phyloP scores from a whole-genome alignment of 176 grass and related monocot species.

The Aegilops tauschii region DNA sequence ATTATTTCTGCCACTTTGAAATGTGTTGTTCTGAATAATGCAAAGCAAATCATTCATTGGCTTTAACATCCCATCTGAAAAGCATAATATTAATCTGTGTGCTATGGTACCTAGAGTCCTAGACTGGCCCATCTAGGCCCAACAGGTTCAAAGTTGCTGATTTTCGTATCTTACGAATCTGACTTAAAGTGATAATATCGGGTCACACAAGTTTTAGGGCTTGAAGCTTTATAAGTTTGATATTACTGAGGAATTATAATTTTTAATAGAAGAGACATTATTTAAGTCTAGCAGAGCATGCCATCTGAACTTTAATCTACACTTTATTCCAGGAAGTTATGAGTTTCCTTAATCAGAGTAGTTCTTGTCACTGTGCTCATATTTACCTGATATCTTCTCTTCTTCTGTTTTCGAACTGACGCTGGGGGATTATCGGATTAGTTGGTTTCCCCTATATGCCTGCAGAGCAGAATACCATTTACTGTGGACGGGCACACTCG shows the following conservation, averaged over 20 bases:
- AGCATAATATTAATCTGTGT: conserved; percentile 1
- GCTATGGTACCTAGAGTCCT: background rate
- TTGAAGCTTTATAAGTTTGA: background rate
- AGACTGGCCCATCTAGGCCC: background rate
- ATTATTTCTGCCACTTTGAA: too few species aligned
- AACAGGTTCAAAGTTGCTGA: background rate
- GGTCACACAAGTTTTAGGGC: background rate
- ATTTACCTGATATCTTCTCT: background rate
- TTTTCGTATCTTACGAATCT: background rate
- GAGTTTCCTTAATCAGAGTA: conserved; percentile 17
- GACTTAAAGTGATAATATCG: background rate
- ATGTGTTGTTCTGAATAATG: too few species aligned
- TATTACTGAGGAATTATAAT: background rate
- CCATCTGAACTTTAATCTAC: background rate
- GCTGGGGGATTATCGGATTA: background rate
- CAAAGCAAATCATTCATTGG: background rate
- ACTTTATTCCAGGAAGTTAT: background rate
- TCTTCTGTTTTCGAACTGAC: background rate
- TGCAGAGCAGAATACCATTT: conserved; percentile 19
- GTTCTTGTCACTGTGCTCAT: background rate
- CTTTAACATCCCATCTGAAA: conserved; percentile 26
- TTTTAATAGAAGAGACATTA: background rate
- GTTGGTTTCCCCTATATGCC: background rate
- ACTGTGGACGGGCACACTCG: background rate
- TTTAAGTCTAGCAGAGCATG: background rate